A percentile compares a stretch with the other conserved stretches of the same genome.
Conservation (phyloP, 768 basidiomycete genomes). For the Leucosporidium creatinivorum region DNA sequence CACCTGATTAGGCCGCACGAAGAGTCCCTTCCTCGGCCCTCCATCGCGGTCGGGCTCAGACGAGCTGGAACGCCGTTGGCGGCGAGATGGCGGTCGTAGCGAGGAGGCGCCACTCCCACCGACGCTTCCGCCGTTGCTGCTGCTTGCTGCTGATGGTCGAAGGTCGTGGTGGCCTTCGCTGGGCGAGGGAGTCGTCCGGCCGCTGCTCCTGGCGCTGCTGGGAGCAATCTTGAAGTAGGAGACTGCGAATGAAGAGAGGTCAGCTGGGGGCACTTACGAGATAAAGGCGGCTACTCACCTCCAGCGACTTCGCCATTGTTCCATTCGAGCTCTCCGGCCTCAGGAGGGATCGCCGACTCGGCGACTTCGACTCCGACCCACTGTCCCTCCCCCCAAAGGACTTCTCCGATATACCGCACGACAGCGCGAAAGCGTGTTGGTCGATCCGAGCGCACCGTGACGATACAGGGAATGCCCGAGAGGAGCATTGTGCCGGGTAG, state of each 20-base stretch:
- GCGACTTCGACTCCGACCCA: slow-evolving; percentile 76
- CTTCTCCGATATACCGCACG: slow-evolving; percentile 71
- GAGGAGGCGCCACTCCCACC: slow-evolving; percentile 2
- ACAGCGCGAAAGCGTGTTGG: slow-evolving; percentile 76
- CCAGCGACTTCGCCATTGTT: slow-evolving; percentile 78
- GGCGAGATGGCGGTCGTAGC: slow-evolving; percentile 11
- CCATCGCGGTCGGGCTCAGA: neutral
- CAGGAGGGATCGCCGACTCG: slow-evolving; percentile 15
- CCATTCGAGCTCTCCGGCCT: slow-evolving; percentile 62
- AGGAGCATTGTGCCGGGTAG: slow-evolving; percentile 62
- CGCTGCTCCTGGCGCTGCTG: neutral
- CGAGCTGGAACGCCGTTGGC: slow-evolving; percentile 16
- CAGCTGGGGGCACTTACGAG: no score
- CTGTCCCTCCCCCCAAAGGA: slow-evolving; percentile 68
- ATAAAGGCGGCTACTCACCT: slow-evolving; percentile 43
- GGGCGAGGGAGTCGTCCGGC: neutral
- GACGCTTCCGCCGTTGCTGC: slow-evolving; percentile 44
- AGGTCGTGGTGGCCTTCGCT: neutral
- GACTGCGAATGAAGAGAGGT: no score
- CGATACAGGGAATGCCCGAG: slow-evolving; percentile 84
- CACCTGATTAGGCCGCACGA: slow-evolving; percentile 32
- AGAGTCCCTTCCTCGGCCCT: slow-evolving; percentile 24
- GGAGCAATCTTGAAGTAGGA: slow-evolving; percentile 50
- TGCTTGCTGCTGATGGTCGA: slow-evolving; percentile 50
- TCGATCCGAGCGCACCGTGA: slow-evolving; percentile 54